phyloP scores from a whole-genome alignment of 2,329 filamentous ascomycete genomes.

The Aspergillus caelatus region DNA sequence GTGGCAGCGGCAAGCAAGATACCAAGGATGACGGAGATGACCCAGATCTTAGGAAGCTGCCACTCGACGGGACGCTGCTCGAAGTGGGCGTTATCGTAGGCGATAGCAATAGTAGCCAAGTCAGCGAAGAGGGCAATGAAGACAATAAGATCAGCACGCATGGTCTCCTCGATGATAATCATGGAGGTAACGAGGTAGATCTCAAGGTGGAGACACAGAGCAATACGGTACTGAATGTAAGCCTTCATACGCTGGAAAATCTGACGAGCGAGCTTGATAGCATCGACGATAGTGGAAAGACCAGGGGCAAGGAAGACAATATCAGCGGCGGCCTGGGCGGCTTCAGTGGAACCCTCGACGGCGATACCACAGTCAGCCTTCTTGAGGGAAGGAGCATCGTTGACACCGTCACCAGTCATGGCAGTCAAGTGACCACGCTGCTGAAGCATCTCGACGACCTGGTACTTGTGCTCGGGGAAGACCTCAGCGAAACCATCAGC shows the following conservation, averaged over 20 bases:
- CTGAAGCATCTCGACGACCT: slow-evolving; percentile 75
- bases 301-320: slow-evolving; percentile 75
- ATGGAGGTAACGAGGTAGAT: slow-evolving; percentile 77
- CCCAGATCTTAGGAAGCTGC: slow-evolving; percentile 81
- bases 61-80: slow-evolving; percentile 76
- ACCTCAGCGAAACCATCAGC: slow-evolving; percentile 75
- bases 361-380: slow-evolving; percentile 76
- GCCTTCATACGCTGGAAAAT: slow-evolving; percentile 80
- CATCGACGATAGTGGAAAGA: slow-evolving; percentile 70
- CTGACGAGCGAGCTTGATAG: slow-evolving; percentile 73
- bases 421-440: slow-evolving; percentile 73
- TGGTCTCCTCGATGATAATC: slow-evolving; percentile 79
- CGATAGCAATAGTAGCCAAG: slow-evolving; percentile 76
- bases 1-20: slow-evolving; percentile 68
- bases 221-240: slow-evolving; percentile 77
- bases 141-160: slow-evolving; percentile 72
- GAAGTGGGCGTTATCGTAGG: slow-evolving; percentile 78
- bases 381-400: slow-evolving; percentile 73
- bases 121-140: slow-evolving; percentile 80
- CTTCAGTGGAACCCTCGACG: slow-evolving; percentile 72
- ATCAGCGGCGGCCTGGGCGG: slow-evolving; percentile 71
- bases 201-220: slow-evolving; percentile 72
- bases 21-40: slow-evolving; percentile 65
- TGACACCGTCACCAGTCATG: slow-evolving; percentile 78
- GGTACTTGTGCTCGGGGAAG: slow-evolving; percentile 76